These are phyloP conservation scores for Candida chauliodis DNA, from an alignment of 805 yeast species.

Conservation along the genomic window DNA sequence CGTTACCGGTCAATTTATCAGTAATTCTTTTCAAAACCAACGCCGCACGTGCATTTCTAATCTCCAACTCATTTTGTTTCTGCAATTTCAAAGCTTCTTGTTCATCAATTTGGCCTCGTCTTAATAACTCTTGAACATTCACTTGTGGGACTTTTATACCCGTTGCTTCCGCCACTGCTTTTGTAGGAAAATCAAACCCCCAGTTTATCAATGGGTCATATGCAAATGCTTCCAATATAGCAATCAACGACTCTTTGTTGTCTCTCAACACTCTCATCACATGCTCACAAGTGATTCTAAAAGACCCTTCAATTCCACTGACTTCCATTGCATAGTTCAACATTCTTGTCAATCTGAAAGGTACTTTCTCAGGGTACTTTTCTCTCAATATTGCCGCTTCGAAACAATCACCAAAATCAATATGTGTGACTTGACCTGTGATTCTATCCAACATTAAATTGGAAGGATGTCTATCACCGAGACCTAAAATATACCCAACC, in stretches of 20 bases:
- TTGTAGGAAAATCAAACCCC: conserved; percentile 94
- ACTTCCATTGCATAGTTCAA: conserved; percentile 98
- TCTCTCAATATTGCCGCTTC: conserved; percentile 97
- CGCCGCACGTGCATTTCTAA: conserved; percentile 86
- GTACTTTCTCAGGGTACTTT: conserved; percentile 97
- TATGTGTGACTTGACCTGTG: conserved; percentile 94
- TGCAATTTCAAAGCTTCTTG: conserved; percentile 71
- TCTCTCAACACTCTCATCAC: conserved; percentile 94
- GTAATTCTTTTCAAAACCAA: conserved; percentile 85
- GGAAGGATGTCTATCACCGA: conserved; percentile 98
- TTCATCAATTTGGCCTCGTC: conserved; percentile 72
- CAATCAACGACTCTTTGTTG: conserved; percentile 95
- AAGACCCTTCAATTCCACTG: conserved; percentile 96
- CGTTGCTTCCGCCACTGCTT: conserved; percentile 69
- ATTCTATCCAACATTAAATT: conserved; percentile 91
- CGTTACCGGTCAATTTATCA: conserved; percentile 91
- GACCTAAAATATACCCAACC: conserved; percentile 95
- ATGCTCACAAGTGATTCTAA: conserved; percentile 93
- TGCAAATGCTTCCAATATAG: conserved; percentile 96
- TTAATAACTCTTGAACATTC: conserved; percentile 65
- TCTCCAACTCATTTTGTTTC: conserved; percentile 65
- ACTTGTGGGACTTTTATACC: conserved; percentile 65
- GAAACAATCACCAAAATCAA: conserved; percentile 98
- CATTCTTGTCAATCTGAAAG: conserved; percentile 95
- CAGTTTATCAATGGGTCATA: conserved; percentile 97